Evolutionary conservation across 805 yeast genomes (phyloP), one percentile per base, ranked within the genome.

Genomic region (Metschnikowia colocasiae): DNA sequence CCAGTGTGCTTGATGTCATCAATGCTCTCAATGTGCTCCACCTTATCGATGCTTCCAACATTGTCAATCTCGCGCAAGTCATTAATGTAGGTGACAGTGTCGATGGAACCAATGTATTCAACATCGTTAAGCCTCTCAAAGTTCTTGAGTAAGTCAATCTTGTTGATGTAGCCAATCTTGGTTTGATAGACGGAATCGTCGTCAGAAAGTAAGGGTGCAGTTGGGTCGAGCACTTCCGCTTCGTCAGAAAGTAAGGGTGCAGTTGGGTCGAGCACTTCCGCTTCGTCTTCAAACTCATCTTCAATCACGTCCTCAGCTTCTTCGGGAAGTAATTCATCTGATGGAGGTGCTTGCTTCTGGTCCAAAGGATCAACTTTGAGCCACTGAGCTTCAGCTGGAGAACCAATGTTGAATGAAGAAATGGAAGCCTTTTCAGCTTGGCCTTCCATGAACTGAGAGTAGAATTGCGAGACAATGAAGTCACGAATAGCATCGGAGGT

Each of bases 21-120:
- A 12, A 40, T 40, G 22, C 22, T 40, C 22, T 40, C 37, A 26
- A 40, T 40, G 37, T 31, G 43, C 37, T 40, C 43, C 43, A 40
- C 43, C 15, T 29, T 27, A 16, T 40, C 43, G 23, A 40, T 40
- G 43, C 29, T 40, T 31, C 43, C 43, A 15, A 40, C 43, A 18
- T 40, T 40, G n/a, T 16, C 22, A n/a, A 40, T 40, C 22, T 31
- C 22, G 36, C 30, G 43, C 43, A 40, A 40, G 22, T 40, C 43
- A 15, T 40, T 37, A 9, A 40, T 40, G 31, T 40, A 40, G 1
- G 43, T 20, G 23, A 40, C 29, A 5, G 36, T 40, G 18, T 40
- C 43, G 15, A 40, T 32, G 23, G 22, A 20, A 20, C 37, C 36
- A 12, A 40, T 32, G 27, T 40, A 40, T 8, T 32, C 43, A 27